Evolutionary conservation across 345 rosid species (phyloP).

Genomic region (Erucastrum elatum): DNA sequence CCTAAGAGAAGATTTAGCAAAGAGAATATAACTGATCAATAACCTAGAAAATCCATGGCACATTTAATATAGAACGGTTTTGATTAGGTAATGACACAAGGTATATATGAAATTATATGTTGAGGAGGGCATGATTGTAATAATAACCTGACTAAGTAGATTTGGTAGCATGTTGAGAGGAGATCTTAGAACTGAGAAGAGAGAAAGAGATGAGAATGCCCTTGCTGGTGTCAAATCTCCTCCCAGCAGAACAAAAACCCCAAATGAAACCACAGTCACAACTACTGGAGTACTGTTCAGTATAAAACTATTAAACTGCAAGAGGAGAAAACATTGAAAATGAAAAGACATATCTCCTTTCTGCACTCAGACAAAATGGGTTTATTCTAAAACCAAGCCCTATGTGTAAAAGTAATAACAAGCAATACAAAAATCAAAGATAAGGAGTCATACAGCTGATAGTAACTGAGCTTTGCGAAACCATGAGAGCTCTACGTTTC

Average conservation of each 20-base stretch:
- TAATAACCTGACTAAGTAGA: conserved; percentile 72
- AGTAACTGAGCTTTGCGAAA: conserved; percentile 82
- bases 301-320: conserved; percentile 85
- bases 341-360: not conserved
- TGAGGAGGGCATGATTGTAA: not conserved
- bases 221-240: conserved; percentile 93
- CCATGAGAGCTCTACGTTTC: conserved; percentile 85
- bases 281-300: conserved; percentile 85
- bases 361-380: not conserved
- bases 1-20: conserved; percentile 47
- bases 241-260: conserved; percentile 83
- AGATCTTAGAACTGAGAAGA: conserved; percentile 72
- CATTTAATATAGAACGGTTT: not conserved
- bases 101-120: not conserved
- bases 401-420: no score
- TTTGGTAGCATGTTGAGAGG: conserved; percentile 89
- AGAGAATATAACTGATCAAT: not conserved
- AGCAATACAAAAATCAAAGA: not conserved
- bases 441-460: conserved; percentile 63
- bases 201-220: conserved; percentile 94
- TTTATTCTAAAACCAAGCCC: no score
- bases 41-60: conserved; percentile 1
- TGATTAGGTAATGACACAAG: not conserved
- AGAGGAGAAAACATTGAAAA: conserved; percentile 8
- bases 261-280: conserved; percentile 86